A percentile compares a stretch with the other conserved stretches of the same genome.
Evolutionary conservation across 2,329 filamentous ascomycete species (phyloP).

Genomic region (Microsporum ferrugineum): DNA sequence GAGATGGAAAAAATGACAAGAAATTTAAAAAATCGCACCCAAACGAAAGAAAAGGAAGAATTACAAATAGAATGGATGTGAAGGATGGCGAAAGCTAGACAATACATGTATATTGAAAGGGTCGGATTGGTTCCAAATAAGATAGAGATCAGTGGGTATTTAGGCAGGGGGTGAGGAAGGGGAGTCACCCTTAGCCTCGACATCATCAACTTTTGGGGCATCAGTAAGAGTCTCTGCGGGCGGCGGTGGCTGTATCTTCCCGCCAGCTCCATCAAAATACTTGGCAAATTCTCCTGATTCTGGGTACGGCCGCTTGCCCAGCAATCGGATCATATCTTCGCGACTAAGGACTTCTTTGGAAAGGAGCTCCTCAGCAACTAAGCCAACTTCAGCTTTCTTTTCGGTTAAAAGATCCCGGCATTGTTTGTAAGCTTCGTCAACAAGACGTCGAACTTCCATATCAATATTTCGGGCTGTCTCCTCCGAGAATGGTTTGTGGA

Average conservation of each 20-base stretch:
- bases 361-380: slow-evolving; percentile 86
- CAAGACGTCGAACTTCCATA: slow-evolving; percentile 76
- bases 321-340: slow-evolving; percentile 81
- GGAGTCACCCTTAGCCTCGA: not conserved
- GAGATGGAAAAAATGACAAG: not conserved
- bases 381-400: slow-evolving; percentile 78
- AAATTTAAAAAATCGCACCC: not conserved
- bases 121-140: not conserved
- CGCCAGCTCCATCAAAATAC: slow-evolving; percentile 59
- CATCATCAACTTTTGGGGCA: not conserved
- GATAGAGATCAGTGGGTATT: not conserved
- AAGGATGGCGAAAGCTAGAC: slow-evolving; percentile 4
- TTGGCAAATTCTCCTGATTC: slow-evolving; percentile 85
- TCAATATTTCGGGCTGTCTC: slow-evolving; percentile 88
- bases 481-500: slow-evolving; percentile 94
- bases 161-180: not conserved
- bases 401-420: slow-evolving; percentile 71
- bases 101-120: slow-evolving; percentile 6
- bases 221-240: slow-evolving; percentile 9
- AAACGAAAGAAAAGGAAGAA: slow-evolving; percentile 6
- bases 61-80: not conserved
- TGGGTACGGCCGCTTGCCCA: slow-evolving; percentile 73
- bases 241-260: slow-evolving; percentile 20
- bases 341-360: slow-evolving; percentile 81
- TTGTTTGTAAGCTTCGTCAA: slow-evolving; percentile 84